Evolutionary conservation across 805 yeast genomes (phyloP), one percentile per base, ranked within the genome.

Genomic region (Starmerella potacharoeniae): DNA sequence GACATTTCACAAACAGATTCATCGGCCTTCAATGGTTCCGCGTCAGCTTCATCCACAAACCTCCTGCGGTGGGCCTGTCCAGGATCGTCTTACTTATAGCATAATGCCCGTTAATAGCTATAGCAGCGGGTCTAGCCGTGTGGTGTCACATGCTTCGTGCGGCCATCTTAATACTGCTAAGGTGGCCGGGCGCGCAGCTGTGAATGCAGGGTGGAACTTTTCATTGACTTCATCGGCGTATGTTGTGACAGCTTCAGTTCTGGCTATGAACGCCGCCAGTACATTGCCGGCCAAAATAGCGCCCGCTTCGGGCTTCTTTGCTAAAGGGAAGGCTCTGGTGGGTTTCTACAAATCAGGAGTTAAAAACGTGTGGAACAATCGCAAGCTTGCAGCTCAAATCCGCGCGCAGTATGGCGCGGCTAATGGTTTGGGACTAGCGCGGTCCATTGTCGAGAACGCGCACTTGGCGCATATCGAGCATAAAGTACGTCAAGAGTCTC

Each of bases 261-360:
- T 6, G 13, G 43, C 52, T 29, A 37, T 61, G 42, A 63, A 63
- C 48, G 64, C 65, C 3, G 55, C 65, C 41, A 64, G 62, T 13
- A 69, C 71, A 22, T 60, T 67, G 46, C 73, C 74, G 28, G 64
- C 65, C 17, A 59, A 56, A 17, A 55, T 64, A 10, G 17, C 53
- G 39, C 58, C 55, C 5, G 56, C 61, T 2, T 39, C 55, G 10
- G 62, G 64, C 7, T 48, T 61, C 13, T 44, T 55, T 35, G 58
- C 55, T 14, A 54, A 47, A 9, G 69, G 68, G 28, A 68, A 68
- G 54, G 58, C 60, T 33, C 41, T 61, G 9, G 63, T 67, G 28
- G 52, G 53, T 37, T 72, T 78, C 60, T 78, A 78, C 63, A 77
- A 74, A 54, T 58, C 69, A 0, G 83, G 82, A 1, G 73, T 78